These are phyloP conservation scores for Hypomyces perniciosus DNA, from an alignment of 2,329 filamentous ascomycete genomes.

Conservation along the genomic window DNA sequence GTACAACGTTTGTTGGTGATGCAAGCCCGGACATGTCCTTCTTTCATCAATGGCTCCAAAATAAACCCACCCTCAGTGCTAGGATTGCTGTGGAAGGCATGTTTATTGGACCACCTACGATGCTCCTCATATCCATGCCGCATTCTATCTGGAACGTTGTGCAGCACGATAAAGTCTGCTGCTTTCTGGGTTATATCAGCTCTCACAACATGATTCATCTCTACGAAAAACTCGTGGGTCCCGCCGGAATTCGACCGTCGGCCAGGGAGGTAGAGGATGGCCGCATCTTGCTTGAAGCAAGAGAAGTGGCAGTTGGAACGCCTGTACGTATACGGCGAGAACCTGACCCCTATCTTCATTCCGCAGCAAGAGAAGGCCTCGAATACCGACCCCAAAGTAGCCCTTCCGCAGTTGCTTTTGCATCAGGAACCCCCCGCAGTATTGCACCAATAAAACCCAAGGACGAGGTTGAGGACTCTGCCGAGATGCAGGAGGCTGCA, in stretches of 20 bases:
- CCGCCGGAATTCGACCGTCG: slow-evolving; percentile 38
- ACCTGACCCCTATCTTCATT: slow-evolving; percentile 20
- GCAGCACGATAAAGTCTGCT: slow-evolving; percentile 61
- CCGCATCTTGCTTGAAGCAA: slow-evolving; percentile 49
- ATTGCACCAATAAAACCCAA: slow-evolving; percentile 25
- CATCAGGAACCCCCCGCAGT: slow-evolving; percentile 15
- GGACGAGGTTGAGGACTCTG: slow-evolving; percentile 50
- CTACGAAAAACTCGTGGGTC: slow-evolving; percentile 52
- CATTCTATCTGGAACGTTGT: slow-evolving; percentile 58
- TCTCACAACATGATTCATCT: slow-evolving; percentile 62
- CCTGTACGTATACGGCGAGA: slow-evolving; percentile 25
- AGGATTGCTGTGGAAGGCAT: slow-evolving; percentile 61
- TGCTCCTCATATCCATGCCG: slow-evolving; percentile 61
- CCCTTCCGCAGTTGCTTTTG: slow-evolving; percentile 20
- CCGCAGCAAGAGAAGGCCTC: slow-evolving; percentile 20
- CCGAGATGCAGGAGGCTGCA: slow-evolving; percentile 63
- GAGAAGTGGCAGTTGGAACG: slow-evolving; percentile 38
- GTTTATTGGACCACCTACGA: slow-evolving; percentile 61
- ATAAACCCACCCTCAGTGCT: slow-evolving; percentile 48
- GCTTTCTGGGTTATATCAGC: slow-evolving; percentile 58
- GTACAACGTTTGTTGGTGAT: slow-evolving; percentile 61
- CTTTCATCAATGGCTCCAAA: slow-evolving; percentile 61
- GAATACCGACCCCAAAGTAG: slow-evolving; percentile 24
- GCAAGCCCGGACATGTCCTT: slow-evolving; percentile 60
- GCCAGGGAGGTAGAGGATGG: slow-evolving; percentile 52